These are phyloP conservation scores for Zygoascus tannicola DNA, from an alignment of 805 yeast species.

Conservation along the genomic window DNA sequence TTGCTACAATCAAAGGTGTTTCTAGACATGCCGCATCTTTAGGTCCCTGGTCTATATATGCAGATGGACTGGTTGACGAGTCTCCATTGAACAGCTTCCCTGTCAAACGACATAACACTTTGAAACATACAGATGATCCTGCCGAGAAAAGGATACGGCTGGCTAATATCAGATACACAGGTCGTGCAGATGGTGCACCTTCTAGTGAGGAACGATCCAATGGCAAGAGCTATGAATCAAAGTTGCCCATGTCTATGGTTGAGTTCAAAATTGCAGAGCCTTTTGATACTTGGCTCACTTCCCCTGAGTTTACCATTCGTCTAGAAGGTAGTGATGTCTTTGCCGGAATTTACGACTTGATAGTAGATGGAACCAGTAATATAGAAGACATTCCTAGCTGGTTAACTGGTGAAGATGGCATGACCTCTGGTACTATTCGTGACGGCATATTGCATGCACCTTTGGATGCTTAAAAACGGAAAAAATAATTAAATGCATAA, in stretches of 20 bases:
- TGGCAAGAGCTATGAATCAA: conserved; percentile 6
- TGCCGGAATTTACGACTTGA: conserved; percentile 68
- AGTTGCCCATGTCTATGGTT: conserved; percentile 10
- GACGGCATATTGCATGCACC: conserved; percentile 29
- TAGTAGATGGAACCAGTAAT: conserved; percentile 40
- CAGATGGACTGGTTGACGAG: conserved; percentile 55
- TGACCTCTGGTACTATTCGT: conserved; percentile 37
- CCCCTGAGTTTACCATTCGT: conserved; percentile 14
- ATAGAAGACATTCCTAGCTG: conserved; percentile 58
- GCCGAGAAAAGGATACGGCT: conserved; percentile 29
- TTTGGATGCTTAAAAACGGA: no score
- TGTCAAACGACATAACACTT: conserved; percentile 15
- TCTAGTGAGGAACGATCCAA: neutral
- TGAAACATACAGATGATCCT: conserved; percentile 3
- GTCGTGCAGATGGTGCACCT: conserved; percentile 24
- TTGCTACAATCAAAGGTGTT: conserved; percentile 50
- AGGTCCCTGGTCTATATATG: conserved; percentile 67
- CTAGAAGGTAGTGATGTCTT: conserved; percentile 63
- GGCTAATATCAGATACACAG: conserved; percentile 56
- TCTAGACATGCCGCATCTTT: conserved; percentile 53
- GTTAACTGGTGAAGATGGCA: conserved; percentile 70
- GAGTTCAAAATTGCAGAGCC: conserved; percentile 11
- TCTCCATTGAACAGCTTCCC: conserved; percentile 43
- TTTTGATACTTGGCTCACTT: neutral
- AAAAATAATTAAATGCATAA: no score